phyloP scores from a whole-genome alignment of 164 flowering plant genomes.

The Nelumbo lutea region DNA sequence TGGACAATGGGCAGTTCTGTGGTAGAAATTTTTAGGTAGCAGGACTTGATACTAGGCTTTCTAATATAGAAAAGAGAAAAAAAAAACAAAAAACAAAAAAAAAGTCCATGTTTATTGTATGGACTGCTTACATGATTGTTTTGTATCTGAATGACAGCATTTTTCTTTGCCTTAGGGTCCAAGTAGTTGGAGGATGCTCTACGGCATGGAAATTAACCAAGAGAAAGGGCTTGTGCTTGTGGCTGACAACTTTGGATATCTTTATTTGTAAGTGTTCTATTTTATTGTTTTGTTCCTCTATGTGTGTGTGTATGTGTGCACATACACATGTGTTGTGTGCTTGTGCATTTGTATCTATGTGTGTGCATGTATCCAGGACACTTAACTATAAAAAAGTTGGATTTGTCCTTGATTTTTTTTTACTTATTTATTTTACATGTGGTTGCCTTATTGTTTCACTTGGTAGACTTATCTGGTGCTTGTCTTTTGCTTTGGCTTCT shows the following conservation, averaged over 20 bases:
- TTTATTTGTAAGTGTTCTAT: constrained; percentile 53
- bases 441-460: too few species aligned
- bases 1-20: neutral
- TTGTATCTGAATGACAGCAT: neutral
- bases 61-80: too few species aligned
- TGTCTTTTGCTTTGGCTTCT: too few species aligned
- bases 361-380: too few species aligned
- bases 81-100: neutral
- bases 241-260: constrained; percentile 85
- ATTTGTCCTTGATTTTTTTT: too few species aligned
- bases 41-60: neutral
- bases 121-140: neutral
- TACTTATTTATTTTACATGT: too few species aligned
- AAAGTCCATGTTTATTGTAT: neutral
- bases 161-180: constrained; percentile 49
- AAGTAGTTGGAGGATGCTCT: constrained; percentile 86
- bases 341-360: too few species aligned
- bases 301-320: too few species aligned
- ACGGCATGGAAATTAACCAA: constrained; percentile 78
- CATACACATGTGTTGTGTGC: neutral
- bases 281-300: too few species aligned
- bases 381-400: too few species aligned
- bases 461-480: too few species aligned
- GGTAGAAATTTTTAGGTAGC: neutral
- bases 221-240: constrained; percentile 73